phyloP scores from a whole-genome alignment of 139 green algal genomes.

The Chlorella sp. region DNA sequence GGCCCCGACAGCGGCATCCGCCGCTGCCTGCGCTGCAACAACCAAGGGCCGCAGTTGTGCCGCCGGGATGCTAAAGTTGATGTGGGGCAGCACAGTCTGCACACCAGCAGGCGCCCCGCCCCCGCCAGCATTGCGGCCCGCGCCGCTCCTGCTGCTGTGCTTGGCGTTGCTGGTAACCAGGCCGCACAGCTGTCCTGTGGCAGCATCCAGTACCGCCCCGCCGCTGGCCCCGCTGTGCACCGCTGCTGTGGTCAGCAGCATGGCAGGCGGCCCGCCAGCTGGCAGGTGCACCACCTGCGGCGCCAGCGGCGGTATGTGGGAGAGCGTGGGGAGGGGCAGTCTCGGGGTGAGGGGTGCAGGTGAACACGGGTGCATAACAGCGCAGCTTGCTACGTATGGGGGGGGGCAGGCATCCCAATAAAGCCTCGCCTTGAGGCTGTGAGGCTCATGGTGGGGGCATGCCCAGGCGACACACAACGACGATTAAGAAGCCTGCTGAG shows the following conservation, averaged over 20 bases:
- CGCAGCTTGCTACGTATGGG: too few species aligned
- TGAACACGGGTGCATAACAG: neutral
- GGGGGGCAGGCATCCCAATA: too few species aligned
- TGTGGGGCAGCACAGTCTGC: constrained; percentile 57
- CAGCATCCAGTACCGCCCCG: constrained; percentile 61
- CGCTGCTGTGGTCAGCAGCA: constrained; percentile 73
- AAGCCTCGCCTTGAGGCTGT: too few species aligned
- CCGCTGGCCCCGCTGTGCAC: constrained; percentile 81
- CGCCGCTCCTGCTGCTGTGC: neutral
- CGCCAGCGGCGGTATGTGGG: neutral
- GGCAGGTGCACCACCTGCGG: constrained; percentile 19
- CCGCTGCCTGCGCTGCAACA: neutral
- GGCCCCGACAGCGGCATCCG: neutral
- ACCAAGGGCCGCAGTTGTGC: constrained; percentile 59
- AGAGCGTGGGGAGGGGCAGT: neutral
- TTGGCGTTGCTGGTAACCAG: constrained; percentile 69
- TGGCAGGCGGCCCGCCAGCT: constrained; percentile 39
- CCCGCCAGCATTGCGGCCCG: constrained; percentile 13
- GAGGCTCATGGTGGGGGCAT: too few species aligned
- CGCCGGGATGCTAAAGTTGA: constrained; percentile 72
- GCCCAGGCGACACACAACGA: too few species aligned
- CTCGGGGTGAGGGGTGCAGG: neutral
- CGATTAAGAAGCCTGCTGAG: too few species aligned
- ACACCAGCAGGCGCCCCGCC: neutral
- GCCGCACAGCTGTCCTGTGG: constrained; percentile 60